Evolutionary conservation across 2,329 filamentous ascomycete genomes (phyloP).

Genomic region (Amylocarpus encephaloides): DNA sequence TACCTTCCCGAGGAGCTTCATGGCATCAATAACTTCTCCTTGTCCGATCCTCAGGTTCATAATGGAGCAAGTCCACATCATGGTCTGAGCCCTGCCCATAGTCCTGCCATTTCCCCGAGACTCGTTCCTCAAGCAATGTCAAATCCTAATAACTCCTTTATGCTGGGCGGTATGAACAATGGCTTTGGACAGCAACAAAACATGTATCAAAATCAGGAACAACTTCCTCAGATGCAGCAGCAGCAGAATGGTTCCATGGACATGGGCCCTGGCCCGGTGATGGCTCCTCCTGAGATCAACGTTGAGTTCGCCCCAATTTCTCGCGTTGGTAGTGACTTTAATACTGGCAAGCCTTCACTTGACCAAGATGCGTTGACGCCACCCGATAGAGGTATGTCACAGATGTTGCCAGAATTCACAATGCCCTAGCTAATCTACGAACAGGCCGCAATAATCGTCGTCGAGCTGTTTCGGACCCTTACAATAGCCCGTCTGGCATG

Average conservation of each 20-base stretch:
- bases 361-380: conserved; percentile 78
- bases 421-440: conserved; percentile 15
- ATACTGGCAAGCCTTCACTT: conserved; percentile 54
- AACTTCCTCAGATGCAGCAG: conserved; percentile 40
- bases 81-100: conserved; percentile 75
- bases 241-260: conserved; percentile 45
- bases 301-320: conserved; percentile 83
- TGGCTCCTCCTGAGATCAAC: conserved; percentile 91
- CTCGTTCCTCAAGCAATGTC: conserved; percentile 51
- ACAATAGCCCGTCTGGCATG: conserved; percentile 33
- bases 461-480: conserved; percentile 32
- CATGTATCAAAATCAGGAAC: conserved; percentile 45
- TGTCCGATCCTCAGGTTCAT: conserved; percentile 58
- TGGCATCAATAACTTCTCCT: conserved; percentile 71
- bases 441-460: conserved; percentile 28
- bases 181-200: conserved; percentile 43
- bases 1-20: conserved; percentile 64
- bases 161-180: conserved; percentile 39
- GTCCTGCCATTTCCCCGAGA: conserved; percentile 59
- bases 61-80: conserved; percentile 55
- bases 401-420: not conserved
- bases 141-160: conserved; percentile 40
- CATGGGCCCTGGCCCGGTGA: conserved; percentile 62
- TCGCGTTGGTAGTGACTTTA: conserved; percentile 54
- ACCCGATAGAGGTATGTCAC: conserved; percentile 59